Base-by-base conservation (phyloP, 2,329 filamentous ascomycete species). In the Penicillium digitatum region DNA sequence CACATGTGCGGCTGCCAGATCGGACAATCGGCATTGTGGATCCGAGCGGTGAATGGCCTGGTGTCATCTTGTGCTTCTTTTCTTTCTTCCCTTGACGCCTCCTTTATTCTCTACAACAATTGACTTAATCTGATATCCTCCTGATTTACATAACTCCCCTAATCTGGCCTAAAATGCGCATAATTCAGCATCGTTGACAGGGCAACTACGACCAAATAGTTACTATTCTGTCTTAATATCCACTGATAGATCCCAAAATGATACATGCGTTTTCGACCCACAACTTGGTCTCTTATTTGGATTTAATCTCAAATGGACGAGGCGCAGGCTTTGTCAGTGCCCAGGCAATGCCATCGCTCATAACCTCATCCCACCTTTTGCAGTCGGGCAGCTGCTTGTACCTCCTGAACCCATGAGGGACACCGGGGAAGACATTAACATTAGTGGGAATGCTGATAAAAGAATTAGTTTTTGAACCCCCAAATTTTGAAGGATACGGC, bases 351-450 rank as follows among this genome's bases (percentile, higher is more conserved):
- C 69, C 70, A 5, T 64, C 54, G 7, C 59, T 61, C 40, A 69
- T 66, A 0, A 67, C 59, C 35, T 66, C 51, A 52, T 73, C 71
- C 68, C 69, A 73, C 10, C 59, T 55, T 52, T 64, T 59, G 12
- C 56, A 64, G 3, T 60, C 65, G 0, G 66, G 56, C n/a, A 73
- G 38, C 26, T 59, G 59, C 24, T 63, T 65, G 51, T 62, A 65
- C 6, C 66, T 56, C 40, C 76, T 66, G 60, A 82, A 82, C 0
- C 76, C 78, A 67, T 84, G 82, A 0, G 82, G 82, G 0, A 83
- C 66, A 0, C 81, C 81, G 26, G 70, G 74, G 63, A 82, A 82
- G 0, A 83, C 58, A 52, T 75, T 69, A 0, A 78, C 66, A 51
- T 80, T 68, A 0, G 79, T 81, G 0, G 80, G 75, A 0, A 83